Base-by-base conservation (phyloP, 306 rosid species). In the Cucurbita moschata region DNA sequence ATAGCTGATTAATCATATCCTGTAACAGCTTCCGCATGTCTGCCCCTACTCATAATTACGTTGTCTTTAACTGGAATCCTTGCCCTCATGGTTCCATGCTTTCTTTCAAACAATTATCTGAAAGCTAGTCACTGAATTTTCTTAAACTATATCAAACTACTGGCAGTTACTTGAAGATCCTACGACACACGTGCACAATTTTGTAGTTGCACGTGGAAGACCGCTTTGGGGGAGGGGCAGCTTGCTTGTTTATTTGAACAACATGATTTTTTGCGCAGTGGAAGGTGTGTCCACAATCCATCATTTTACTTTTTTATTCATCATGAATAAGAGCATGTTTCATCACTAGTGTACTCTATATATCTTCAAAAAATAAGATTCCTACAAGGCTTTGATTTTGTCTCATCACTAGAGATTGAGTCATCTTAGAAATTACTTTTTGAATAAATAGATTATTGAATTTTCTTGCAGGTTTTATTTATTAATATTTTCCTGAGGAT, bases 151-250 rank as follows among this genome's bases (percentile, higher is more conserved):
- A 50, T n/a, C 75, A 72, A 75, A 75, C n/a, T 15, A 10, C 46
- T 18, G 65, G 60, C 87, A 95, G 99, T 78, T 91, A 81, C 82
- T 71, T 46, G 89, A 86, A 81, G 96, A 95, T 68, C 88, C 99
- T 71, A 57, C 81, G 59, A 61, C 86, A 30, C 85, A 86, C 77
- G 83, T 89, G 37, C 79, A 70, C 42, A 83, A 88, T 37, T 79
- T 95, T 63, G 86, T 86, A 73, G 78, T 83, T 75, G 79, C 89
- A 72, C 97, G 97, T 12, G 89, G 88, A 73, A 87, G 84, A 76
- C 81, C 88, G 82, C 88, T 95, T 66, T 91, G 77, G 38, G 96
- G 96, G 82, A 89, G 87, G 82, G 91, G 97, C 84, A 81, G 79
- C 42, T 66, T 82, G 21, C 85, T 86, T 62, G 83, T 89, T 84